A percentile compares a stretch with the other conserved stretches of the same genome.
phyloP scores from a whole-genome alignment of 2,329 filamentous ascomycete species.

The Calonectria hongkongensis region DNA sequence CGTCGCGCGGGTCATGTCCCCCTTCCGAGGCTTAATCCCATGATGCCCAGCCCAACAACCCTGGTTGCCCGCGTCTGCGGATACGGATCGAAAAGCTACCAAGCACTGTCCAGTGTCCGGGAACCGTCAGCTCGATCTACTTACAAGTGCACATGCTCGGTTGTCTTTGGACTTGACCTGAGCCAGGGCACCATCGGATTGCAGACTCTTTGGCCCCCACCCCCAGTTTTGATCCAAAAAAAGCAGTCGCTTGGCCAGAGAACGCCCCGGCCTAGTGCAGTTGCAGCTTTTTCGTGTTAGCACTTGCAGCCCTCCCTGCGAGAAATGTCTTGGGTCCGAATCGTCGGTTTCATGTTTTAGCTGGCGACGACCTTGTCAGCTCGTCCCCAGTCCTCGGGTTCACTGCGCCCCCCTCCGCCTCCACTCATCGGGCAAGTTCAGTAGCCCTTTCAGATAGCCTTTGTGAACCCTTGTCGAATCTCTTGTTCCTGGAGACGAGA shows the following conservation, averaged over 20 bases:
- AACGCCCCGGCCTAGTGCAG: background rate
- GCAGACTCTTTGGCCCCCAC: background rate
- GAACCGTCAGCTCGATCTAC: background rate
- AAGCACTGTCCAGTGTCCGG: background rate
- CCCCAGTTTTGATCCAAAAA: background rate
- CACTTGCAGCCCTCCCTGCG: slow-evolving; percentile 4
- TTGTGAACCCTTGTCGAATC: background rate
- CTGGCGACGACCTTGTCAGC: background rate
- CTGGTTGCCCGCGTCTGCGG: background rate
- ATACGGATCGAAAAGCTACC: slow-evolving; percentile 7
- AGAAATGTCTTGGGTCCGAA: slow-evolving; percentile 4
- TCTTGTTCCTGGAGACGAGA: slow-evolving; percentile 2
- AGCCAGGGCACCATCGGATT: background rate
- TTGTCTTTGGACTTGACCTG: slow-evolving; percentile 5
- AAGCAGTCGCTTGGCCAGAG: slow-evolving; percentile 4
- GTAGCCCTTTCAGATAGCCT: background rate
- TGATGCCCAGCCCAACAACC: background rate
- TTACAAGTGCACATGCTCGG: background rate
- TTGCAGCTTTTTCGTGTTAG: slow-evolving; percentile 10
- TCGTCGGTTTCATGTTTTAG: slow-evolving; percentile 5
- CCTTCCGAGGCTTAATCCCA: background rate
- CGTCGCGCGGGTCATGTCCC: slow-evolving; percentile 6
- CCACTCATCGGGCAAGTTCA: background rate
- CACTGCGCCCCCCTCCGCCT: background rate
- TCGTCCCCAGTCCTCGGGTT: background rate